Conservation (phyloP, 768 basidiomycete genomes). For the Agaricus subrufescens region DNA sequence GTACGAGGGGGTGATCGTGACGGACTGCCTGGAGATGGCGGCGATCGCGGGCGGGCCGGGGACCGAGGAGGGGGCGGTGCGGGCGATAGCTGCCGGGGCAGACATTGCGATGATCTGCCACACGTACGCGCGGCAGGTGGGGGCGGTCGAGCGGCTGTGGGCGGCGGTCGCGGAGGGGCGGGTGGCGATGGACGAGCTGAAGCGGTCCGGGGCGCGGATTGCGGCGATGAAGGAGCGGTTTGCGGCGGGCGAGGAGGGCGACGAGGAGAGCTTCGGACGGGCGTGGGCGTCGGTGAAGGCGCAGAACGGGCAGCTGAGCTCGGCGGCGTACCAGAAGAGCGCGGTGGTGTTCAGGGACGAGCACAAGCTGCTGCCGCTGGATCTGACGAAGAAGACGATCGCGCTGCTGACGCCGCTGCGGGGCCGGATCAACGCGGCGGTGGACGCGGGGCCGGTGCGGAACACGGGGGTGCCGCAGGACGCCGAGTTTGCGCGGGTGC, state of each 20-base stretch:
- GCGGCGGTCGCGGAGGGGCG: constrained; percentile 41
- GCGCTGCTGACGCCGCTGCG: constrained; percentile 51
- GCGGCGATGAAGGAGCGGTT: constrained; percentile 45
- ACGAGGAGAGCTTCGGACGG: constrained; percentile 15
- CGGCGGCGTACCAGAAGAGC: constrained; percentile 40
- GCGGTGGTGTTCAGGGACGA: constrained; percentile 43
- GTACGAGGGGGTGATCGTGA: constrained; percentile 59
- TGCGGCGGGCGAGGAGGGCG: constrained; percentile 38
- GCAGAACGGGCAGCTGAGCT: constrained; percentile 37
- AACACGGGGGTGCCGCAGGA: constrained; percentile 60
- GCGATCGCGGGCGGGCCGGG: constrained; percentile 54
- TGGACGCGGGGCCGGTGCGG: constrained; percentile 44
- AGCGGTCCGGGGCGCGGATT: constrained; percentile 41
- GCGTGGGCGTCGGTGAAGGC: constrained; percentile 33
- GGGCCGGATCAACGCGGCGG: constrained; percentile 57
- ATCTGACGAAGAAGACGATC: constrained; percentile 20
- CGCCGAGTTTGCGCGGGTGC: constrained; percentile 37
- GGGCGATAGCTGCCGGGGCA: constrained; percentile 56
- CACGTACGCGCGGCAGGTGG: constrained; percentile 45
- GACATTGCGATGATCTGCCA: constrained; percentile 79
- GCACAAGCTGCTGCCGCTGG: constrained; percentile 30
- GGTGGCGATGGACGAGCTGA: constrained; percentile 33
- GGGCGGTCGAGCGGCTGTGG: constrained; percentile 49
- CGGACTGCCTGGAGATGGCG: constrained; percentile 77
- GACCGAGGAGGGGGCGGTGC: constrained; percentile 48